phyloP scores from a whole-genome alignment of 2,329 filamentous ascomycete genomes.

The Amesomyces nigricolor region DNA sequence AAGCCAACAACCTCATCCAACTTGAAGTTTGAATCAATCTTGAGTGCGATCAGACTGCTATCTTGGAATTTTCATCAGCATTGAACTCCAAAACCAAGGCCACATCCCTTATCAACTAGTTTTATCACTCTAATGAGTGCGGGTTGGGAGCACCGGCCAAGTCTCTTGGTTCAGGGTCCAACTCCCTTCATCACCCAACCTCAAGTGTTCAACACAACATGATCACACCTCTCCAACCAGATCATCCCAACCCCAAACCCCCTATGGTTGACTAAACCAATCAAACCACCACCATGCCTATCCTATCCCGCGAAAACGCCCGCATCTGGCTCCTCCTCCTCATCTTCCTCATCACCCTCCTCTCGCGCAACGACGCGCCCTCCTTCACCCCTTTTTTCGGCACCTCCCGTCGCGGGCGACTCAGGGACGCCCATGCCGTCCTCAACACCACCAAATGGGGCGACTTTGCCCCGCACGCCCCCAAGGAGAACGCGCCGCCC shows the following conservation, averaged over 20 bases:
- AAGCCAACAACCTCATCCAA: no score
- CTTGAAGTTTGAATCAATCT: no score
- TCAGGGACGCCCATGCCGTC: constrained; percentile 46
- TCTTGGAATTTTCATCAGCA: no score
- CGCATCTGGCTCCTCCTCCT: constrained; percentile 40
- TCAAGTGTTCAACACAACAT: not conserved
- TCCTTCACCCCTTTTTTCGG: constrained; percentile 40
- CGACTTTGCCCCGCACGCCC: constrained; percentile 47
- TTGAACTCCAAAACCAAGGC: no score
- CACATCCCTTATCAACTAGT: no score
- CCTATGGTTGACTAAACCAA: not conserved
- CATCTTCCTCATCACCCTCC: constrained; percentile 40
- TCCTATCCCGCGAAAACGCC: constrained; percentile 40
- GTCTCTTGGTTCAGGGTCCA: no score
- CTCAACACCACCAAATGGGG: constrained; percentile 55
- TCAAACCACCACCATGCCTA: constrained; percentile 10
- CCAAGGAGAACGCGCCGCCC: constrained; percentile 21
- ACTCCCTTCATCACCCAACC: not conserved
- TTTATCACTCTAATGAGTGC: no score
- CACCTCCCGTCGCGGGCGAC: constrained; percentile 44
- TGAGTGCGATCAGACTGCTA: no score
- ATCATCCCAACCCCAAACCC: not conserved
- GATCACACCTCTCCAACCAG: not conserved
- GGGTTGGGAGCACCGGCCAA: no score
- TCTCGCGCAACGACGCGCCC: constrained; percentile 37